These are phyloP conservation scores for Fusarium redolens DNA, from an alignment of 2,329 filamentous ascomycete species.

Conservation along the genomic window DNA sequence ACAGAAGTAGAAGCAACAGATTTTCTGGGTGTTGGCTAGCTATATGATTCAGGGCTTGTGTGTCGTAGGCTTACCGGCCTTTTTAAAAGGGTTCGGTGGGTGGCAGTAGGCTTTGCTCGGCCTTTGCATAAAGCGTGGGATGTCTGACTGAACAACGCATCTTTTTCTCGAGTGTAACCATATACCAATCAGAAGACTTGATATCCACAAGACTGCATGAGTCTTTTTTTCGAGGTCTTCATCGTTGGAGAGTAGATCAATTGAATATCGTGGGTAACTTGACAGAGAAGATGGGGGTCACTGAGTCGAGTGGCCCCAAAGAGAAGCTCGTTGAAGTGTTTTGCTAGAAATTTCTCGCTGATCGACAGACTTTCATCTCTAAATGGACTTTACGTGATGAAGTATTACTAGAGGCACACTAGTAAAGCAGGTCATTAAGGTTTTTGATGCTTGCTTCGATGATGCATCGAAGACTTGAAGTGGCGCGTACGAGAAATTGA, in stretches of 20 bases:
- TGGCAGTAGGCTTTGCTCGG: constrained; percentile 4
- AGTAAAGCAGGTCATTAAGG: not conserved
- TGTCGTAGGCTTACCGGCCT: not conserved
- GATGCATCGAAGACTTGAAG: not conserved
- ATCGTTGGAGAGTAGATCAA: not conserved
- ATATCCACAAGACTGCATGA: not conserved
- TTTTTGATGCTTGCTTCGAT: not conserved
- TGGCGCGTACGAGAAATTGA: not conserved
- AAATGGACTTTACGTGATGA: accelerated
- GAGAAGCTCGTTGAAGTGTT: not conserved
- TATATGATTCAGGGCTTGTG: not conserved
- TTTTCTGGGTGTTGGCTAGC: accelerated
- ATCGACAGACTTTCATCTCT: not conserved
- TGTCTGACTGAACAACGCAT: constrained; percentile 9
- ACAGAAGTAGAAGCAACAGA: not conserved
- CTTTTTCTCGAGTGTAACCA: not conserved
- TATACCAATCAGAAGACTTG: constrained; percentile 8
- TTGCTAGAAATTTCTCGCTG: not conserved
- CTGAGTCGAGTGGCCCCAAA: not conserved
- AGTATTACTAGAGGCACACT: not conserved
- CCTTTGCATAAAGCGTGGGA: constrained; percentile 10
- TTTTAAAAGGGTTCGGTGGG: not conserved
- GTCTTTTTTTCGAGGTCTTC: constrained; percentile 1
- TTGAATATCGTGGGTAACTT: not conserved
- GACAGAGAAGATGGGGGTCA: not conserved